phyloP scores from a whole-genome alignment of 1,284 basidiomycete species.

The Lentinus polychrous region DNA sequence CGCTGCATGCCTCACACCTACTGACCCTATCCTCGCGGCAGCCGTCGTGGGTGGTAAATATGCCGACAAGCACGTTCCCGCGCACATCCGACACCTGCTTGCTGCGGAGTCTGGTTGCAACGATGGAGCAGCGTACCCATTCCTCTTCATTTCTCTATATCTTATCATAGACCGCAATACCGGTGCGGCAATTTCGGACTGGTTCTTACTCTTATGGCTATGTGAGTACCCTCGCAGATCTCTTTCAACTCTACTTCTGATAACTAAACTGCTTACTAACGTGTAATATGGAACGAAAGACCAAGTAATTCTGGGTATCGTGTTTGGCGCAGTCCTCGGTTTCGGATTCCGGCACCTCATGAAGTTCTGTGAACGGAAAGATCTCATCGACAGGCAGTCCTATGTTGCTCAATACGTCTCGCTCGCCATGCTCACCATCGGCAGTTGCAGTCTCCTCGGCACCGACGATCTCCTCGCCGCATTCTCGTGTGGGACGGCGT shows the following conservation, averaged over 20 bases:
- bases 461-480: constrained; percentile 92
- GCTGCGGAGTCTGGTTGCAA: constrained; percentile 93
- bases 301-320: constrained; percentile 76
- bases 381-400: constrained; percentile 93
- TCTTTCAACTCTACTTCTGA: constrained; percentile 7
- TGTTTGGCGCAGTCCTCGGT: constrained; percentile 79
- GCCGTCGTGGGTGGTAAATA: constrained; percentile 95
- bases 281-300: constrained; percentile 36
- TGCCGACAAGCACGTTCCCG: constrained; percentile 96
- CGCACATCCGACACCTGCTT: constrained; percentile 86
- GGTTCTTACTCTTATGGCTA: constrained; percentile 83
- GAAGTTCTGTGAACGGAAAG: constrained; percentile 88
- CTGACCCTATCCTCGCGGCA: constrained; percentile 90
- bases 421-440: constrained; percentile 76
- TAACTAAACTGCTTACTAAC: constrained; percentile 4
- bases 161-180: constrained; percentile 69
- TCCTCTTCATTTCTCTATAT: constrained; percentile 91
- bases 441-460: constrained; percentile 81
- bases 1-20: constrained; percentile 92
- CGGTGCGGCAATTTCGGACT: constrained; percentile 66
- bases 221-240: constrained; percentile 41
- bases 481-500: constrained; percentile 93
- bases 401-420: constrained; percentile 78
- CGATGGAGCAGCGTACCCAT: constrained; percentile 95
- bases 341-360: constrained; percentile 86